A percentile compares a stretch with the other conserved stretches of the same genome.
Evolutionary conservation across 495 filamentous ascomycete species (phyloP).

Genomic region (Rusavskia elegans): DNA sequence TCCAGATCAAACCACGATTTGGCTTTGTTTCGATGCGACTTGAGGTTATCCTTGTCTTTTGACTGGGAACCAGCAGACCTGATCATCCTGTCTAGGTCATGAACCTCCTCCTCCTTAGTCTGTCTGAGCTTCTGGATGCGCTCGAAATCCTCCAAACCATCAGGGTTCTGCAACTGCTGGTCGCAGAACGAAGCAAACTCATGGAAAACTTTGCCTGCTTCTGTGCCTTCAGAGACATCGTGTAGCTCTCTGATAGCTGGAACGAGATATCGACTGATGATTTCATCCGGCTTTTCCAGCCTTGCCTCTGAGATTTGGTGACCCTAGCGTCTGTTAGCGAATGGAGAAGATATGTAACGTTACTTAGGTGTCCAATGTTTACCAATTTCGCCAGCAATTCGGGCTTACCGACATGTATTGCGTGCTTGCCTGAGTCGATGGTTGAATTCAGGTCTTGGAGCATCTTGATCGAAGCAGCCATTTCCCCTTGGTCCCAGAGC

Average conservation of each 20-base stretch:
- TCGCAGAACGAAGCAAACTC: conserved; percentile 94
- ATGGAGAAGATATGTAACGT: background rate
- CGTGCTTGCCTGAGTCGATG: conserved; percentile 49
- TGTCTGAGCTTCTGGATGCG: conserved; percentile 65
- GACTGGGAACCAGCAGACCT: conserved; percentile 24
- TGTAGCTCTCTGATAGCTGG: conserved; percentile 69
- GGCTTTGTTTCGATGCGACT: conserved; percentile 40
- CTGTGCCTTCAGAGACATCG: conserved; percentile 48
- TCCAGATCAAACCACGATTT: conserved; percentile 81
- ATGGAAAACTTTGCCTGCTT: conserved; percentile 79
- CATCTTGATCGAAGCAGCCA: conserved; percentile 78
- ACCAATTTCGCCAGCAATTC: conserved; percentile 77
- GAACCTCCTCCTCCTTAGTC: conserved; percentile 64
- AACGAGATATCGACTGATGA: conserved; percentile 68
- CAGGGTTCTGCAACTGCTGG: conserved; percentile 71
- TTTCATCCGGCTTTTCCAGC: conserved; percentile 81
- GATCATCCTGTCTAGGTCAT: conserved; percentile 45
- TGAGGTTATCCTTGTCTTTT: conserved; percentile 34
- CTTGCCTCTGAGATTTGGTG: conserved; percentile 81
- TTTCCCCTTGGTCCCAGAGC: conserved; percentile 89
- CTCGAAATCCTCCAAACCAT: conserved; percentile 68
- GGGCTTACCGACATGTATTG: conserved; percentile 55
- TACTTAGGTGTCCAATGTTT: conserved; percentile 11
- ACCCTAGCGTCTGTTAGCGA: conserved; percentile 29
- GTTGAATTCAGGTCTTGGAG: conserved; percentile 55